Conservation (phyloP, 2,329 filamentous ascomycete genomes). For the Ophiosphaerella korrae region DNA sequence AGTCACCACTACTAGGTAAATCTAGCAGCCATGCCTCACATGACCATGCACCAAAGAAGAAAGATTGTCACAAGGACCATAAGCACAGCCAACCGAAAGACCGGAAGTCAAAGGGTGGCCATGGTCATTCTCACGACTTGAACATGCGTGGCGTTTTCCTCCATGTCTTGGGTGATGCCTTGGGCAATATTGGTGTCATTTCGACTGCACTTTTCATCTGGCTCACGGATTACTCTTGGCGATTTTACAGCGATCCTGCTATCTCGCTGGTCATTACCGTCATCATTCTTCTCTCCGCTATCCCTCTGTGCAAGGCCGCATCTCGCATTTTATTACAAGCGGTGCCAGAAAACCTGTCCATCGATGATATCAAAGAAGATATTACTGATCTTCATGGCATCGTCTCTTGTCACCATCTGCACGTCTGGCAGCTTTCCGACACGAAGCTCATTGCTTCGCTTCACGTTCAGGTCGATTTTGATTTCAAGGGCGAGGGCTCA, state of each 20-base stretch:
- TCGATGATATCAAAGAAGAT: slow-evolving; percentile 90
- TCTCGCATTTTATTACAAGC: slow-evolving; percentile 92
- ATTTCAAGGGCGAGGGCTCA: slow-evolving; percentile 79
- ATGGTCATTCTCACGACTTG: slow-evolving; percentile 85
- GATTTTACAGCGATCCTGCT: slow-evolving; percentile 85
- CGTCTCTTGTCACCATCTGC: slow-evolving; percentile 89
- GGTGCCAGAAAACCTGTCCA: slow-evolving; percentile 83
- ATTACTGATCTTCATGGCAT: slow-evolving; percentile 85
- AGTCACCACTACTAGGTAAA: slow-evolving; percentile 43
- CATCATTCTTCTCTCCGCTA: slow-evolving; percentile 72
- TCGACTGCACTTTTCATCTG: slow-evolving; percentile 85
- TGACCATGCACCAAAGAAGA: slow-evolving; percentile 26
- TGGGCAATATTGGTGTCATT: slow-evolving; percentile 87
- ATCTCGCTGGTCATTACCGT: slow-evolving; percentile 94
- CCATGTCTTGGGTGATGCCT: slow-evolving; percentile 77
- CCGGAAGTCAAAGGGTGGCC: slow-evolving; percentile 61
- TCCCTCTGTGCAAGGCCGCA: slow-evolving; percentile 79
- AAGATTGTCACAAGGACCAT: slow-evolving; percentile 67
- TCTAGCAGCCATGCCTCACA: slow-evolving; percentile 31
- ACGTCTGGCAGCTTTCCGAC: slow-evolving; percentile 97
- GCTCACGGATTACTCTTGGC: slow-evolving; percentile 80
- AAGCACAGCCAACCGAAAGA: slow-evolving; percentile 80
- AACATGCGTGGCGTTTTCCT: slow-evolving; percentile 85
- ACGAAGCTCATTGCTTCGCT: slow-evolving; percentile 92
- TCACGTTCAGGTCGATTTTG: slow-evolving; percentile 90